Conservation (phyloP, 495 filamentous ascomycete genomes). For the Penicillium verhagenii region DNA sequence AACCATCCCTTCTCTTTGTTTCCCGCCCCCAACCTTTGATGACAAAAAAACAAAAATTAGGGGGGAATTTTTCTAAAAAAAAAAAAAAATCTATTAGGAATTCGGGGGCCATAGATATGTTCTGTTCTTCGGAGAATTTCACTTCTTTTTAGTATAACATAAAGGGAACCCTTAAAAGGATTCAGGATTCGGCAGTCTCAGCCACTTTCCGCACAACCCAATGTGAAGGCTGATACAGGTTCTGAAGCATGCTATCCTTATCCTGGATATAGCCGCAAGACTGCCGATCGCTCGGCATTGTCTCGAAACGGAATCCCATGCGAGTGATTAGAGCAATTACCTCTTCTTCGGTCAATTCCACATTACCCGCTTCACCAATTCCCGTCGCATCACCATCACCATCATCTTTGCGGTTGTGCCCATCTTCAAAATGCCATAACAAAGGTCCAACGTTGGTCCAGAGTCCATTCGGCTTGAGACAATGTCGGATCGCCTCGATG, state of each 20-base stretch:
- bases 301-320: constrained; percentile 74
- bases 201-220: constrained; percentile 77
- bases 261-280: constrained; percentile 82
- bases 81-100: too few species aligned
- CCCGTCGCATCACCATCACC: constrained; percentile 35
- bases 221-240: constrained; percentile 69
- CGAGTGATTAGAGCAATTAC: constrained; percentile 71
- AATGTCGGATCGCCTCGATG: constrained; percentile 75
- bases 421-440: constrained; percentile 81
- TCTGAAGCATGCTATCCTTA: constrained; percentile 77
- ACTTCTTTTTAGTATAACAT: not conserved
- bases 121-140: not conserved
- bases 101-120: not conserved
- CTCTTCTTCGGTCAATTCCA: constrained; percentile 87
- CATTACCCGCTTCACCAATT: constrained; percentile 76
- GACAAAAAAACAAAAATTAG: not conserved
- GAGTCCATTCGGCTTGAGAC: constrained; percentile 73
- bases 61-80: not conserved
- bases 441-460: constrained; percentile 91
- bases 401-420: constrained; percentile 36
- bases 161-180: not conserved
- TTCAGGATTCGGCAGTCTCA: not conserved
- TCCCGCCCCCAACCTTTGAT: constrained; percentile 7
- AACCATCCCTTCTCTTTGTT: constrained; percentile 7
- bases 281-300: constrained; percentile 45